Evolutionary conservation across 116 monocot species (phyloP).

Genomic region (Iris pallida): DNA sequence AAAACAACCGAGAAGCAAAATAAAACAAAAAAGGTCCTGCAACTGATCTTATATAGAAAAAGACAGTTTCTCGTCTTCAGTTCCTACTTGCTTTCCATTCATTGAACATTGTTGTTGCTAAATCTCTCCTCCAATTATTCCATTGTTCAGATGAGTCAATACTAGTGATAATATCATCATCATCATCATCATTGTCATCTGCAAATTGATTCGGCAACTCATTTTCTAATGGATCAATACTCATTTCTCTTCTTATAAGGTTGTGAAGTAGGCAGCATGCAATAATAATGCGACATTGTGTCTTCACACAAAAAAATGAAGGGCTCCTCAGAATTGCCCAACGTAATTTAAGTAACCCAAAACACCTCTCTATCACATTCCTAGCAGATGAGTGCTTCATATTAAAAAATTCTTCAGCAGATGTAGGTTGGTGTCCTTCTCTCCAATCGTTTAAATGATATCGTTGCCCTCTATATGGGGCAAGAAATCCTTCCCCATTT

Average conservation of each 20-base stretch:
- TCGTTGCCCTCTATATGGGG: constrained; percentile 2
- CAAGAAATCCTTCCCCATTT: not conserved
- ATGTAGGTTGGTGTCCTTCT: not conserved
- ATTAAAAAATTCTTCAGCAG: too few species aligned
- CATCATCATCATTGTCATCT: not conserved
- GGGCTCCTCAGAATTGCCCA: not conserved
- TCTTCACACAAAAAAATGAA: not conserved
- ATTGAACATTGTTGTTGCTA: too few species aligned
- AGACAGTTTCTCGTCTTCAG: too few species aligned
- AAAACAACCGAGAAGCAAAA: too few species aligned
- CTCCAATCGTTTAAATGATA: too few species aligned
- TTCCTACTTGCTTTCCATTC: too few species aligned
- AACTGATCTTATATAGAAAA: too few species aligned
- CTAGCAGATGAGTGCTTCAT: not conserved
- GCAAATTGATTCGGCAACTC: not conserved
- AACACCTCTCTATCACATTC: not conserved
- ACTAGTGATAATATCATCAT: too few species aligned
- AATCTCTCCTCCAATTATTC: too few species aligned
- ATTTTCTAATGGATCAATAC: not conserved
- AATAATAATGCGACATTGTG: not conserved
- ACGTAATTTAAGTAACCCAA: not conserved
- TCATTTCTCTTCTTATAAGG: not conserved
- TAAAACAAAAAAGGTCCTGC: too few species aligned
- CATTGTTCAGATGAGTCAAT: too few species aligned
- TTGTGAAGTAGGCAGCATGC: not conserved